Conservation (phyloP, 306 rosid species). For the Hylodesmum podocarpum region DNA sequence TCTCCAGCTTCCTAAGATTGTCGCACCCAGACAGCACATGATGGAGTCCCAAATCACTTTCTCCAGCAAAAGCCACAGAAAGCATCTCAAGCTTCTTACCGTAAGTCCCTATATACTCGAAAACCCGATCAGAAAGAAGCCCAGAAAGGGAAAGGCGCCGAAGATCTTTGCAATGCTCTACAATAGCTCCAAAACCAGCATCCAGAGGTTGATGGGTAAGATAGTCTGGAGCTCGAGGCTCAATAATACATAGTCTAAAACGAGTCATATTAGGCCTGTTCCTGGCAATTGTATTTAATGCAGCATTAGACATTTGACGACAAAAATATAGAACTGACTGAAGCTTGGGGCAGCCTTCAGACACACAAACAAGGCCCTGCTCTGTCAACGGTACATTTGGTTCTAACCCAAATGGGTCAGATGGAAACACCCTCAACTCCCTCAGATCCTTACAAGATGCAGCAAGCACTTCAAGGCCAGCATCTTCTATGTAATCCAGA, state of each 20-base stretch:
- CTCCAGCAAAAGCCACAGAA: conserved; percentile 96
- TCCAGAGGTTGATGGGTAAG: conserved; percentile 70
- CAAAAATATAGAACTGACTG: conserved; percentile 93
- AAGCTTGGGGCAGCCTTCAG: conserved; percentile 96
- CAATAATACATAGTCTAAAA: conserved; percentile 91
- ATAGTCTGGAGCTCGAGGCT: conserved; percentile 78
- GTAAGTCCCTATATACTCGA: conserved; percentile 69
- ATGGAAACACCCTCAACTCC: conserved; percentile 93
- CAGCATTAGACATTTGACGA: conserved; percentile 91
- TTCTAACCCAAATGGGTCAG: conserved; percentile 71
- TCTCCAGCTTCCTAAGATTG: conserved; percentile 93
- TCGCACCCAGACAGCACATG: conserved; percentile 90
- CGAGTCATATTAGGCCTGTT: conserved; percentile 83
- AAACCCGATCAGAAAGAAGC: conserved; percentile 79
- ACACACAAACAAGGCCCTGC: conserved; percentile 83
- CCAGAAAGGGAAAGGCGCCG: conserved; percentile 89
- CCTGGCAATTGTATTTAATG: conserved; percentile 72
- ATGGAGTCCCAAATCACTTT: conserved; percentile 91
- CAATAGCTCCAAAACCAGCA: conserved; percentile 93
- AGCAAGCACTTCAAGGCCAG: conserved; percentile 78
- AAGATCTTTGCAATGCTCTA: conserved; percentile 93
- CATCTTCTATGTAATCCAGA: conserved; percentile 90
- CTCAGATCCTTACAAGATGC: conserved; percentile 81
- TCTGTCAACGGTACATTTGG: conserved; percentile 83
- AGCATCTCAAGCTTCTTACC: conserved; percentile 97